Base-by-base conservation (phyloP, 257 asterid species). In the Solanum arcanum region DNA sequence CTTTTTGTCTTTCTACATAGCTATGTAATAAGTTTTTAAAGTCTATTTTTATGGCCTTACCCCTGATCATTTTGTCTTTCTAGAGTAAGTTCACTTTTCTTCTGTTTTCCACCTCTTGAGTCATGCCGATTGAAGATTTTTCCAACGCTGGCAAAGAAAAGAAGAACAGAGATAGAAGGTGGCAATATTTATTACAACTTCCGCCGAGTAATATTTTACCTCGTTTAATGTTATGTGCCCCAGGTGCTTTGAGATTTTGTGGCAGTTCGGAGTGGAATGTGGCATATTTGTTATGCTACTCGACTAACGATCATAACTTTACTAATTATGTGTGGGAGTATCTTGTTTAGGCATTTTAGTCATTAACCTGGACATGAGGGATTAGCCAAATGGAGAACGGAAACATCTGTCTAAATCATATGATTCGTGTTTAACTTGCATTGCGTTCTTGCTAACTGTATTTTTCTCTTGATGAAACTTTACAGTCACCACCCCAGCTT, bases 401-500 rank as follows among this genome's bases (percentile, higher is more conserved):
- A 27, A 80, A 12, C 18, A 3, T 47, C 39, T 77, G 42, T 46
- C 84, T 78, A 25, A 27, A 29, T 46, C 42, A 47, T 80, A 80
- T 80, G 46, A 33, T 42, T 7, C 37, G 25, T 76, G 83, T 42
- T 77, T 25, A 25, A 80, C 47, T 80, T 47, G 64, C 42, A 13
- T 44, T 4, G 8, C 42, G 6, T 56, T 84, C 20, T 56, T 60
- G 49, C 56, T 76, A 56, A 83, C 76, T 39, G 39, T 82, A 18
- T 77, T 47, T 49, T 33, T 64, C 16, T 15, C 78, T n/a, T 29
- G 68, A 47, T 18, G 41, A 68, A 83, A 35, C 15, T 39, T 75
- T 37, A 82, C 90, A 91, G 97, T 70, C 77, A 33, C 47, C 21
- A 49, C 64, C 44, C 75, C 91, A 5, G 91, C 91, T 35, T 86